Conservation (phyloP, 352 stramenopile species). For the Aphanomyces invadans region DNA sequence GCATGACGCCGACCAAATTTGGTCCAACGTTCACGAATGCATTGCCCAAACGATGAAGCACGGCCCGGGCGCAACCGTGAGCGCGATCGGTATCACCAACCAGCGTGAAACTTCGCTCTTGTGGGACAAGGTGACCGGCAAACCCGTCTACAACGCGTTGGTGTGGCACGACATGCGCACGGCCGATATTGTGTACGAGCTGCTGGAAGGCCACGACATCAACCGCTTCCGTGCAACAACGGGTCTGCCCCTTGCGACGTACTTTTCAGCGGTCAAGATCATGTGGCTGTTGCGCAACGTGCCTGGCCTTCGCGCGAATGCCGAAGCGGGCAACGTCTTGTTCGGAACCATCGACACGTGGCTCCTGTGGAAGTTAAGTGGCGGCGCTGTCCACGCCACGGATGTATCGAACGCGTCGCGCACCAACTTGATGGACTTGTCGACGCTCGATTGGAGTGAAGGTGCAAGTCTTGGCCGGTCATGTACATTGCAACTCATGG, state of each 20-base stretch:
- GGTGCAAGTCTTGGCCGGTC: conserved; percentile 28
- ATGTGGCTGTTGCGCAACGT: conserved; percentile 97
- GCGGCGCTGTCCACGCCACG: conserved; percentile 89
- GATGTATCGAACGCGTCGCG: conserved; percentile 98
- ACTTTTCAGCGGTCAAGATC: conserved; percentile 98
- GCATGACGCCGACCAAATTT: conserved; percentile 96
- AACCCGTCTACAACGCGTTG: conserved; percentile 97
- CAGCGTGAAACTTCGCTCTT: conserved; percentile 97
- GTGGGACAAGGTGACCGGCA: conserved; percentile 94
- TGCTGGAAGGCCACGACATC: conserved; percentile 55
- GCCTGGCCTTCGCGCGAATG: conserved; percentile 72
- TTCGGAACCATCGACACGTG: conserved; percentile 99
- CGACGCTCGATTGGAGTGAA: conserved; percentile 89
- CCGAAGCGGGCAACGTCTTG: conserved; percentile 76
- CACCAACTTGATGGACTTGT: conserved; percentile 92
- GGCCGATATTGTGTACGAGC: conserved; percentile 76
- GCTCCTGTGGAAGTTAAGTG: conserved; percentile 93
- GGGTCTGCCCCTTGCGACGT: conserved; percentile 93
- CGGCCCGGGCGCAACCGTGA: conserved; percentile 65
- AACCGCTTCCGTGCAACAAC: conserved; percentile 79
- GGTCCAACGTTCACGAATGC: conserved; percentile 69
- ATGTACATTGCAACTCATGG: too few species aligned
- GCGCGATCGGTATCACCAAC: conserved; percentile 97
- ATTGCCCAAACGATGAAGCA: conserved; percentile 68
- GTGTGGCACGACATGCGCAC: conserved; percentile 98